Evolutionary conservation across 345 rosid genomes (phyloP), one percentile per base, ranked within the genome.

Genomic region (Gossypium anomalum): DNA sequence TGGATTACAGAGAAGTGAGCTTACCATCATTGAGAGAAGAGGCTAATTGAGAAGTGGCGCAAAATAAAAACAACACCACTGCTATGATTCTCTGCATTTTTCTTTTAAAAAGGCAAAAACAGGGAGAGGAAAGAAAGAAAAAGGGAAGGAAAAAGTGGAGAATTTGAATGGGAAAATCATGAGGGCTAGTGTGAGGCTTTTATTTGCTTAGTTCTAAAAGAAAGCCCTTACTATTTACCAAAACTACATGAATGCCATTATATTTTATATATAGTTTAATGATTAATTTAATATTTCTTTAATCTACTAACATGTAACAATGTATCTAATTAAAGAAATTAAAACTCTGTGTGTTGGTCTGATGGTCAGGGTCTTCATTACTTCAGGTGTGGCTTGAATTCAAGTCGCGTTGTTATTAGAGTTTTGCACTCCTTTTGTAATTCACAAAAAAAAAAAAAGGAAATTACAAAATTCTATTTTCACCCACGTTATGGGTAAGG

Each of bases 1-100:
- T 4, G 43, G 53, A 14, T 22, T 43, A 3, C 14, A 9, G 53
- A 41, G 64, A 56, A 17, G 17, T 49, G 17, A 49, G 53, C 78
- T 80, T 80, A 85, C 88, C 88, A 58, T 87, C 87, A 16, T 76
- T 74, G 60, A 77, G 49, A 0, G 90, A 81, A 4, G 78, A 68
- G 49, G 83, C 87, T 13, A 79, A 44, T 3, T 73, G 78, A 51
- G 65, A 80, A 41, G 78, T 78, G 68, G 83, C 27, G 69, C 72
- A 84, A 45, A 89, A 73, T 7, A 88, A 78, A 52, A 73, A 72
- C 8, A 84, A 34, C 41, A 89, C 74, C 71, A 79, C 60, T 13
- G 76, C 15, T n/a, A 72, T 72, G 19, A 73, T 71, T 82, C 80
- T 84, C 78, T 79, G 73, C 90, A 86, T 89, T 67, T 51, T 64